A percentile compares a stretch with the other conserved stretches of the same genome.
Conservation (phyloP, 1,139 yeast species). For the Magnusiomyces sp. region DNA sequence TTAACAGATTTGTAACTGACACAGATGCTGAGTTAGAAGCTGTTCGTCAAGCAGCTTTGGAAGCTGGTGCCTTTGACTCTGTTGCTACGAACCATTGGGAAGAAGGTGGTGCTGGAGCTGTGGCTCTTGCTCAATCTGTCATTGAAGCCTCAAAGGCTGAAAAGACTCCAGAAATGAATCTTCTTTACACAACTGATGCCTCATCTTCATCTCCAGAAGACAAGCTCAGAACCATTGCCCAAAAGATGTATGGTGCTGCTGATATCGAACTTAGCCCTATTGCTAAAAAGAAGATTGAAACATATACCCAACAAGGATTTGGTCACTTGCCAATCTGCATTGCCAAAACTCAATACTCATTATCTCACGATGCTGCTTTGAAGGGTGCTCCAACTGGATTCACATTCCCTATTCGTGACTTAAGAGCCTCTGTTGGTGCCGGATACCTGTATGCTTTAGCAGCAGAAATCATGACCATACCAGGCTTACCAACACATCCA, state of each 20-base stretch:
- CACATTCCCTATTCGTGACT: constrained; percentile 89
- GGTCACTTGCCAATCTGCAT: constrained; percentile 90
- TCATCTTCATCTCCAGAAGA: constrained; percentile 57
- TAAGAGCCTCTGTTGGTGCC: constrained; percentile 92
- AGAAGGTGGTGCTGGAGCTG: constrained; percentile 94
- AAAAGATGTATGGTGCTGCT: constrained; percentile 89
- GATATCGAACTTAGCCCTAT: constrained; percentile 79
- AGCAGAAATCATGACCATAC: constrained; percentile 95
- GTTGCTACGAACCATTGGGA: constrained; percentile 97
- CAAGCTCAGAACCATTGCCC: constrained; percentile 76
- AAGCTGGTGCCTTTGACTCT: constrained; percentile 94
- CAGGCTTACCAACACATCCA: constrained; percentile 93
- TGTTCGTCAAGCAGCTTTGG: constrained; percentile 72
- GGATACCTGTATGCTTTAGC: constrained; percentile 95
- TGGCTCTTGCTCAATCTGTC: constrained; percentile 79
- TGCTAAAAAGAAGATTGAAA: constrained; percentile 76
- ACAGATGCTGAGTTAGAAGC: constrained; percentile 75
- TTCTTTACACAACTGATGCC: constrained; percentile 63
- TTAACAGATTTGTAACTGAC: constrained; percentile 85
- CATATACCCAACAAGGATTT: constrained; percentile 84
- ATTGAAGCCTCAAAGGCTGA: constrained; percentile 52
- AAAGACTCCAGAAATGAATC: constrained; percentile 48
- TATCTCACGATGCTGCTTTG: constrained; percentile 86
- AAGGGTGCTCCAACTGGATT: constrained; percentile 96
- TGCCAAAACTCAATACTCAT: constrained; percentile 95